phyloP scores from a whole-genome alignment of 2,329 filamentous ascomycete genomes.

The Cladophialophora chaetospira region DNA sequence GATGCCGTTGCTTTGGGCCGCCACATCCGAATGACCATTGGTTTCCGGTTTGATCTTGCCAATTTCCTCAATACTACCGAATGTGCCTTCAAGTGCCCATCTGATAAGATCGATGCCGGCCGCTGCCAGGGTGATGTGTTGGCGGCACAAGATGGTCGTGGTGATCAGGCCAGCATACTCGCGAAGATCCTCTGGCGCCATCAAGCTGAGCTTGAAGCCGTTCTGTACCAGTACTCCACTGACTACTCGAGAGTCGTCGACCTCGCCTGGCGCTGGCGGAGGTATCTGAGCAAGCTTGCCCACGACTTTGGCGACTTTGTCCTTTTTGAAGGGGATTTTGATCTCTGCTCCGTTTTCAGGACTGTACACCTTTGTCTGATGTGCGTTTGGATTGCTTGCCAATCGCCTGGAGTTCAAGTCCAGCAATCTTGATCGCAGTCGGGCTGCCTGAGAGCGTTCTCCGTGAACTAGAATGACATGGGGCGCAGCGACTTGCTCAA shows the following conservation, averaged over 20 bases:
- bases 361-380: conserved; percentile 88
- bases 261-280: conserved; percentile 59
- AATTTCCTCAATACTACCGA: conserved; percentile 73
- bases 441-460: conserved; percentile 97
- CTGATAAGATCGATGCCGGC: conserved; percentile 88
- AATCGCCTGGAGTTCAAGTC: conserved; percentile 70
- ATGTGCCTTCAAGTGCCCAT: conserved; percentile 93
- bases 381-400: conserved; percentile 60
- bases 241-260: conserved; percentile 62
- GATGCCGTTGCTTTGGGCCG: conserved; percentile 38
- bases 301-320: conserved; percentile 95
- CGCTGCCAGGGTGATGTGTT: conserved; percentile 82
- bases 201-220: conserved; percentile 94
- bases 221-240: conserved; percentile 94
- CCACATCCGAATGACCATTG: conserved; percentile 32
- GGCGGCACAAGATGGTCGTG: conserved; percentile 89
- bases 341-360: conserved; percentile 95
- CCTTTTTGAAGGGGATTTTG: conserved; percentile 89
- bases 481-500: conserved; percentile 87
- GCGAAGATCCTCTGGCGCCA: conserved; percentile 92
- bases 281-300: conserved; percentile 84
- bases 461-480: conserved; percentile 97
- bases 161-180: conserved; percentile 98
- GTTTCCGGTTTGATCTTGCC: conserved; percentile 31
- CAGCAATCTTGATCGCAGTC: conserved; percentile 89